A percentile compares a stretch with the other conserved stretches of the same genome.
These are phyloP conservation scores for Sclerotiophoma versabilis DNA, from an alignment of 2,329 filamentous ascomycete genomes.

Conservation along the genomic window DNA sequence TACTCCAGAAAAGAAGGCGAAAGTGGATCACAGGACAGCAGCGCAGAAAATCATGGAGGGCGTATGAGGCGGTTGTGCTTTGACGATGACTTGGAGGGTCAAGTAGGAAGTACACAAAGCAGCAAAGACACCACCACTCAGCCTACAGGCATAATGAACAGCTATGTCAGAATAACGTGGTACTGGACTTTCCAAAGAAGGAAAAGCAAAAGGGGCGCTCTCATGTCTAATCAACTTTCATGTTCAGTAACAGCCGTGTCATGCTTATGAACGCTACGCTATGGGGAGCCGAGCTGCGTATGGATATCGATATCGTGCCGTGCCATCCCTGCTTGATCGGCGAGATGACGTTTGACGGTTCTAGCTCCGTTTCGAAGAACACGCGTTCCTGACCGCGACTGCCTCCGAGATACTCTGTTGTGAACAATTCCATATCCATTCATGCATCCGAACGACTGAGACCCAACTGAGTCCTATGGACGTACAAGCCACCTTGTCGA, in stretches of 20 bases:
- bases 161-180: background rate
- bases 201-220: background rate
- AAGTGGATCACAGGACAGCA: conserved; percentile 14
- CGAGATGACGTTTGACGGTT: conserved; percentile 30
- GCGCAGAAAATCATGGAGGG: conserved; percentile 20
- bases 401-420: conserved; percentile 10
- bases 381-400: conserved; percentile 25
- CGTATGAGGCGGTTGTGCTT: background rate
- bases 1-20: conserved; percentile 8
- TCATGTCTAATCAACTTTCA: background rate
- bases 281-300: conserved; percentile 2
- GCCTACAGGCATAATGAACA: background rate
- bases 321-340: conserved; percentile 23
- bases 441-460: conserved; percentile 20
- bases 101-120: background rate
- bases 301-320: conserved; percentile 15
- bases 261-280: background rate
- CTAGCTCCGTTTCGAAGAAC: conserved; percentile 25
- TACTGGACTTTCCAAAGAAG: background rate
- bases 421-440: conserved; percentile 12
- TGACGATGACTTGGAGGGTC: background rate
- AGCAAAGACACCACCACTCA: conserved; percentile 1
- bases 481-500: conserved; percentile 23
- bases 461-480: conserved; percentile 34
- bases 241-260: background rate